Evolutionary conservation across 352 stramenopile genomes (phyloP), one percentile per base, ranked within the genome.

Genomic region (Lagenidium sp.): DNA sequence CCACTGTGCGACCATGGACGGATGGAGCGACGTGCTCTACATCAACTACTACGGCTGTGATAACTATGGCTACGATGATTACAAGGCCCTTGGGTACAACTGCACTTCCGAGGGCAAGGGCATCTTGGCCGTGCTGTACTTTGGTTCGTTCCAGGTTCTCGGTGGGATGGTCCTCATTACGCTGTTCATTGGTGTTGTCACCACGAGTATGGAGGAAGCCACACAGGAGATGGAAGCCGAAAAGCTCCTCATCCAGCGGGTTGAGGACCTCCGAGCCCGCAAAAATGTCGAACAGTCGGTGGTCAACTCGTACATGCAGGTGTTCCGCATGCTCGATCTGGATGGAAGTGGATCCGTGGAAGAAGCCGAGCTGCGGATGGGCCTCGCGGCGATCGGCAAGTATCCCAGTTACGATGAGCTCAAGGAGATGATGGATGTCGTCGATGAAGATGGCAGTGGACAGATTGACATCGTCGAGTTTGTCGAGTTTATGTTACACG

Each of bases 111-210:
- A 82, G 10, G 54, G 70, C 5, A 53, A 21, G 0, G 60, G 67
- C 0, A 58, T 76, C 2, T 32, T 94, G 10, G 63, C 71, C 0
- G 64, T 85, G 2, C 18, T 78, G 0, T 96, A 94, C 64, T 95
- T 95, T 49, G 61, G 77, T 36, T 55, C 60, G 10, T 94, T 95
- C 53, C 83, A 85, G 18, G 60, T 95, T 7, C 57, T 96, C 10
- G 84, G 78, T 28, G 84, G 50, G 11, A 85, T 95, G 63, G 81
- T 96, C 12, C 66, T 96, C 21, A 93, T 96, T 46, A 96, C 82
- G 31, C 51, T 96, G 35, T 95, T 96, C 47, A 94, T 96, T 48
- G 85, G 85, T 90, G 82, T 92, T 25, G 82, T 95, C 7, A 94
- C 84, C 0, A 93, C 86, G 24, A 91, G 75, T 50, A 95, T 96